Base-by-base conservation (phyloP, 2,329 filamentous ascomycete species). In the Phaeosphaeria sp. region DNA sequence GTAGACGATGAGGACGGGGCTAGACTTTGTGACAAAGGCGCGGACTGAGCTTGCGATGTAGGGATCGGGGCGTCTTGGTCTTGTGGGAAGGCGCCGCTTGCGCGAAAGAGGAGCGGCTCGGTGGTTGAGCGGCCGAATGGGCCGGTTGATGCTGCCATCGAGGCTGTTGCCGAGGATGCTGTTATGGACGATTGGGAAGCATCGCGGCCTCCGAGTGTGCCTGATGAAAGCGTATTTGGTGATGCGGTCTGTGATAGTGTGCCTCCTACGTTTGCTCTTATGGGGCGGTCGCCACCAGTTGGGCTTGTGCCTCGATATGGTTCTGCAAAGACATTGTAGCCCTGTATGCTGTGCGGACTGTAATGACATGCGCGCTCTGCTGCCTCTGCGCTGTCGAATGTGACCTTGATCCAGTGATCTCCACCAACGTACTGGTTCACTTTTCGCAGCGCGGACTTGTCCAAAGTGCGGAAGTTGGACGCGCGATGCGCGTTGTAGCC, bases 381-480 rank as follows among this genome's bases (percentile, higher is more conserved):
- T 2, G 81, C 79, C 60, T 81, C 77, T 18, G 78, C 76, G 4
- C 78, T 80, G 64, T 83, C 79, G 58, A 83, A 84, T 1, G 82
- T 84, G 54, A 84, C 78, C 60, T 84, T 84, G 60, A 97, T 92
- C 94, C 94, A 98, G 81, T 97, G 91, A 66, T 90, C 86, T 44
- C 94, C 94, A 50, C 92, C 91, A 46, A 89, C 90, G 61, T 92
- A 93, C 60, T 85, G 86, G 77, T 93, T 92, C 71, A 94, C 91
- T 75, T 93, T 90, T 52, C 85, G 83, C 55, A 93, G 87, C 68
- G 96, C 91, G 39, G 90, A 89, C 18, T 85, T 79, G 1, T 89
- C 90, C 52, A 97, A 80, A 10, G 85, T 85, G 51, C 86, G 84
- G 56, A 88, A 86, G 48, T 89, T 88, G 9, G 90, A 85, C 10